Evolutionary conservation across 2,329 filamentous ascomycete species (phyloP).

Genomic region (Ceratocystis colombiana): DNA sequence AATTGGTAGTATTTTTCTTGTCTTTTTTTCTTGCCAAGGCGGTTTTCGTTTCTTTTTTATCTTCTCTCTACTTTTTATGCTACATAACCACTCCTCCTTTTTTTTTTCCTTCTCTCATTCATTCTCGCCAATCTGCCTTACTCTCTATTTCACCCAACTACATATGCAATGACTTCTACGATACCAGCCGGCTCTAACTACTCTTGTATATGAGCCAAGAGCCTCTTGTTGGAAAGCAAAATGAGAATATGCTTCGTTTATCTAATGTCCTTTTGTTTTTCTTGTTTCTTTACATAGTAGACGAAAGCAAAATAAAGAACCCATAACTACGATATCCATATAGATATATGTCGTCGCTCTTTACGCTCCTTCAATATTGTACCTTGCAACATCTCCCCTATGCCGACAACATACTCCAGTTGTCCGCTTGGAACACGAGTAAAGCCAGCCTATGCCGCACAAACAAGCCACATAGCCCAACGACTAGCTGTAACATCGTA

Average conservation of each 20-base stretch:
- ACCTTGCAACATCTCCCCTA: neutral
- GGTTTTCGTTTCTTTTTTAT: conserved; percentile 18
- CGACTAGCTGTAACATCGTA: conserved; percentile 61
- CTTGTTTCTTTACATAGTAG: conserved; percentile 1
- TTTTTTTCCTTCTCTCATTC: conserved; percentile 2
- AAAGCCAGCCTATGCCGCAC: conserved; percentile 76
- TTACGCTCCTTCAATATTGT: neutral
- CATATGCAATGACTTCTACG: conserved; percentile 7
- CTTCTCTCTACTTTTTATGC: conserved; percentile 13
- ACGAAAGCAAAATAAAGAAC: neutral
- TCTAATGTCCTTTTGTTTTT: conserved; percentile 6
- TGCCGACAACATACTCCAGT: conserved; percentile 34
- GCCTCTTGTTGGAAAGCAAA: neutral
- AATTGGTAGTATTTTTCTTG: conserved; percentile 9
- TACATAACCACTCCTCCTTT: conserved; percentile 9
- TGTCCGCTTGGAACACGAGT: conserved; percentile 84
- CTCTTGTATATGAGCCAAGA: neutral
- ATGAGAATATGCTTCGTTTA: conserved; percentile 5
- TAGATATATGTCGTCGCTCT: no score
- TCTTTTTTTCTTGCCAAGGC: conserved; percentile 14
- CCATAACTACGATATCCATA: neutral
- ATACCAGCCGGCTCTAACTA: neutral
- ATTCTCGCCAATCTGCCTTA: neutral
- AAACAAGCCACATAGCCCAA: conserved; percentile 75
- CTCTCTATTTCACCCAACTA: conserved; percentile 1